phyloP scores from a whole-genome alignment of 495 filamentous ascomycete genomes.

The Hypoxylon crocopeplum region DNA sequence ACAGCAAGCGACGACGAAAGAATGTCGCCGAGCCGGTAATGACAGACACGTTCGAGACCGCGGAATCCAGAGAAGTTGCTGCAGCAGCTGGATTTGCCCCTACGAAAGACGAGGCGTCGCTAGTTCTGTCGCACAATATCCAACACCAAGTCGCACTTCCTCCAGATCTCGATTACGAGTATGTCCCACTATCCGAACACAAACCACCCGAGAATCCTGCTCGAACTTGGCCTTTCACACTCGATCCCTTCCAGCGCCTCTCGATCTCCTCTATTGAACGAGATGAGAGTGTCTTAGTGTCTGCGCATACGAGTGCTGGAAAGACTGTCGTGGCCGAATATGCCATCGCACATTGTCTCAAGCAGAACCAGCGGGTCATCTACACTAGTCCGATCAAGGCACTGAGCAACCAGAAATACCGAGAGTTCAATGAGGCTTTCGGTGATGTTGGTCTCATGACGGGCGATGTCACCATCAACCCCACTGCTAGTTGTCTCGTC shows the following conservation, averaged over 20 bases:
- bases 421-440: constrained; percentile 94
- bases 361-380: constrained; percentile 96
- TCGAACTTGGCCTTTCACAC: constrained; percentile 80
- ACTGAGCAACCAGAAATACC: constrained; percentile 96
- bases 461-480: constrained; percentile 98
- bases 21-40: constrained; percentile 81
- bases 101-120: constrained; percentile 63
- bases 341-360: constrained; percentile 95
- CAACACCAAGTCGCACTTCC: constrained; percentile 97
- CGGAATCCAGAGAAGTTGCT: constrained; percentile 86
- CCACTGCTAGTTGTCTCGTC: constrained; percentile 94
- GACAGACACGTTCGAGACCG: constrained; percentile 95
- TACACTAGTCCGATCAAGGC: constrained; percentile 99
- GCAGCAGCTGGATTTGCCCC: constrained; percentile 81
- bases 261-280: constrained; percentile 93
- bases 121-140: constrained; percentile 93
- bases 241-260: constrained; percentile 96
- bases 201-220: constrained; percentile 84
- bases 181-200: constrained; percentile 90
- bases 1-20: constrained; percentile 76
- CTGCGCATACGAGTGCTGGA: constrained; percentile 95
- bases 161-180: constrained; percentile 81
- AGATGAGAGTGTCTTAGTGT: constrained; percentile 94
- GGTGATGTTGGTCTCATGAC: constrained; percentile 98
- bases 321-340: constrained; percentile 99